Evolutionary conservation across 345 rosid genomes (phyloP), one percentile per base, ranked within the genome.

Genomic region (Citrus sp.): DNA sequence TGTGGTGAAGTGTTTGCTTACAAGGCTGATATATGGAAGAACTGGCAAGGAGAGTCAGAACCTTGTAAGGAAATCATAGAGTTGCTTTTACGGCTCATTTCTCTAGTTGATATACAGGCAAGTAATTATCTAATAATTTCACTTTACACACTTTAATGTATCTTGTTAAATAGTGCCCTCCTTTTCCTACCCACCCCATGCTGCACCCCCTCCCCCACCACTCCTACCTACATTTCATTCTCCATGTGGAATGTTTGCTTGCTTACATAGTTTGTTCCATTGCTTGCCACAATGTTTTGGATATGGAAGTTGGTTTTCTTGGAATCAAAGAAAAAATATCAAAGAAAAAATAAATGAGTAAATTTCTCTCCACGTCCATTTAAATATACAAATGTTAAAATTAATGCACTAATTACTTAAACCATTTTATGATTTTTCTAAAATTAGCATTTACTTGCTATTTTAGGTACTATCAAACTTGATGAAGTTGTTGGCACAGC

Each of bases 31-130:
- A 79, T 78, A 13, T 87, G 92, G 90, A 86, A 83, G 77, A 88
- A 87, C 76, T 87, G 83, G 88, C 90, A 86, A 84, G 95, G 89
- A 80, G 89, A 85, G 72, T 79, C 86, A 6, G 95, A 90, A 68
- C 88, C 92, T 32, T 84, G 88, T 73, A 89, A 85, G 82, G 85
- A 92, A 67, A 82, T 92, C 72, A 76, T 91, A 3, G 97, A 93
- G 80, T 86, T 95, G 91, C 94, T 94, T 69, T 70, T 91, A 76
- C 86, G 88, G 62, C 97, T 95, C 80, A 81, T 95, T 73, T 90
- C 93, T 42, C 82, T 95, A 34, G 95, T 90, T 70, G 99, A 93
- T 86, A 88, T 94, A 82, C 98, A 95, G 86, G 98, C 89, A 84
- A 85, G 91, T 70, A 37, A 22, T 59, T 72, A 54, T 24, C 35